Evolutionary conservation across 2,329 filamentous ascomycete species (phyloP).

Genomic region (Microdochium bolleyi): DNA sequence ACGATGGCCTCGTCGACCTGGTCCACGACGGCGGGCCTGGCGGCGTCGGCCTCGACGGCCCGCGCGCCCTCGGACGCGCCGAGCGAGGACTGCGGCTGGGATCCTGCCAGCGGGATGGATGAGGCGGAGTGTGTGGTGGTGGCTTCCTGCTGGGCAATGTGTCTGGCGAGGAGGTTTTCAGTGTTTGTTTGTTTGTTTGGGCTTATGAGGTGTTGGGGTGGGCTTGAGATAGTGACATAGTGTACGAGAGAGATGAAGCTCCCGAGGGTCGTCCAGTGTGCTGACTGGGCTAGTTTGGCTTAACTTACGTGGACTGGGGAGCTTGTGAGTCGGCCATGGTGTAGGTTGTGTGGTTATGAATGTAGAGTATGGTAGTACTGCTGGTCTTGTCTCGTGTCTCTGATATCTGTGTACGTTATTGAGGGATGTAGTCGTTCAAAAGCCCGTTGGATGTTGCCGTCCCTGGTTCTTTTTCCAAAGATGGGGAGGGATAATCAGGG

Average conservation of each 20-base stretch:
- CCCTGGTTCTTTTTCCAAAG: too few species aligned
- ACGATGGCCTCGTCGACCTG: neutral
- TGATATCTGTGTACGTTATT: too few species aligned
- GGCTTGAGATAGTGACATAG: too few species aligned
- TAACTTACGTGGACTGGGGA: neutral
- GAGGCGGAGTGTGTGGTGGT: neutral
- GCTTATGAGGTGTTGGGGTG: too few species aligned
- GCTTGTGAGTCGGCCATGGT: neutral
- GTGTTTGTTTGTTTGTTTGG: too few species aligned
- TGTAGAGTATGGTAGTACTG: neutral
- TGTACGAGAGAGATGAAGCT: too few species aligned
- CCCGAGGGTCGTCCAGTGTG: too few species aligned
- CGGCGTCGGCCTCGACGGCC: neutral
- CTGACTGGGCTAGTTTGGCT: neutral
- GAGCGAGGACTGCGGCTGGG: neutral
- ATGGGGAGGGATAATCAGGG: too few species aligned
- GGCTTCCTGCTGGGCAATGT: neutral
- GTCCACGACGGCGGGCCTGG: constrained; percentile 1
- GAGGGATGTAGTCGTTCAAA: too few species aligned
- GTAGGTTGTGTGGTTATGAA: neutral
- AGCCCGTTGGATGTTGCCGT: too few species aligned
- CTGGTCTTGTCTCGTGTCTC: too few species aligned
- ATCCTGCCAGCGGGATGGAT: neutral
- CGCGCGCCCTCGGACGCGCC: neutral
- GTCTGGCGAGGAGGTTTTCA: too few species aligned